Evolutionary conservation across 768 basidiomycete species (phyloP).

Genomic region (Phylloporus sp.): DNA sequence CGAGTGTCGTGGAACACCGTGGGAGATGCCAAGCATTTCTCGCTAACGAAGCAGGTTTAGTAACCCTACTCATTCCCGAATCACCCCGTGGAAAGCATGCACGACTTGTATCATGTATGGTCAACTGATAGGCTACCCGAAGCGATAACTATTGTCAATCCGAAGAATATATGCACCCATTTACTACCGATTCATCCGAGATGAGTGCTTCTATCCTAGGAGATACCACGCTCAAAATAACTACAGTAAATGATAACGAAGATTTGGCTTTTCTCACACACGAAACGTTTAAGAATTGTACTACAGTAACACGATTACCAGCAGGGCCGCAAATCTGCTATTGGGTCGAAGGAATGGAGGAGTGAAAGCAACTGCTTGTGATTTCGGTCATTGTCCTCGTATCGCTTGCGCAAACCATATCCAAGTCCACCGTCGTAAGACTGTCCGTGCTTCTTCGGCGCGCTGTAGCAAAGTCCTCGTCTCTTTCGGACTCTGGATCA

Average conservation of each 20-base stretch:
- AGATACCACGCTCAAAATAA: too few species aligned
- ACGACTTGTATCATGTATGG: too few species aligned
- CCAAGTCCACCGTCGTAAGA: neutral
- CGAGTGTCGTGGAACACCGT: neutral
- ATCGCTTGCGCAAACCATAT: neutral
- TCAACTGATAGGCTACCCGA: too few species aligned
- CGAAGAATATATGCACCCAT: neutral
- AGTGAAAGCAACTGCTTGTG: neutral
- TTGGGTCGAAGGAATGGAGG: neutral
- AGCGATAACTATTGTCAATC: too few species aligned
- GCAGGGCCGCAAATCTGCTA: neutral
- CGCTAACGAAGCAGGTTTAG: too few species aligned
- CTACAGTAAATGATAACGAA: too few species aligned
- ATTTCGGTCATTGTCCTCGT: neutral
- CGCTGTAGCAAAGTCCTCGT: neutral
- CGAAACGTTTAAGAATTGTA: too few species aligned
- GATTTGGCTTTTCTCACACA: neutral
- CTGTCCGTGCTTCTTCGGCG: neutral
- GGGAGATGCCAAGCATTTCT: neutral
- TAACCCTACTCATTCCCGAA: too few species aligned
- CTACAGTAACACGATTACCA: neutral
- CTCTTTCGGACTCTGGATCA: neutral
- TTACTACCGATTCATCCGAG: neutral
- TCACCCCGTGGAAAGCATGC: too few species aligned
- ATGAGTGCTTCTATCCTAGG: too few species aligned